Conservation (phyloP, 495 filamentous ascomycete genomes). For the Neurospora cerealis region DNA sequence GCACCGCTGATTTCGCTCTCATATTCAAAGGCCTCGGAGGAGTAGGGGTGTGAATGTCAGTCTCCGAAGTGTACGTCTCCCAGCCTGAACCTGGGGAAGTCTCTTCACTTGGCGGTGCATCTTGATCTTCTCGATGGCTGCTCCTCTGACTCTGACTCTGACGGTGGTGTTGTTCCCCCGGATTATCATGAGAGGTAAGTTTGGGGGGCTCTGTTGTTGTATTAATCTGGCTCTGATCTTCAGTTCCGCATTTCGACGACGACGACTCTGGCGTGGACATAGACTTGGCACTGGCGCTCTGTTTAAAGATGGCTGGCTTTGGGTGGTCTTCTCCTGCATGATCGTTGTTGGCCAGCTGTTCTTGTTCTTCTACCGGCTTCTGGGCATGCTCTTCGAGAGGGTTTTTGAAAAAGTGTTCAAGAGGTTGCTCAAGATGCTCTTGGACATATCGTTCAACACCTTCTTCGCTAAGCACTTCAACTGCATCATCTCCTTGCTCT, state of each 20-base stretch:
- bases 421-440: background rate
- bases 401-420: background rate
- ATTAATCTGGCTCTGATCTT: too few species aligned
- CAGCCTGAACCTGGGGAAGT: background rate
- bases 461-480: background rate
- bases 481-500: background rate
- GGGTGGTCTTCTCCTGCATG: background rate
- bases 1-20: background rate
- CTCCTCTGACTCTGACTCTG: background rate
- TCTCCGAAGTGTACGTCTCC: slow-evolving; percentile 1
- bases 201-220: background rate
- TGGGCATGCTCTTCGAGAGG: background rate
- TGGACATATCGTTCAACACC: background rate
- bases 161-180: background rate
- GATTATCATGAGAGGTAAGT: background rate
- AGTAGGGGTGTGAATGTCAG: background rate
- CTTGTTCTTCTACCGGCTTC: background rate
- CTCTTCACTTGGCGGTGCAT: background rate
- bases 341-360: background rate
- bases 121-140: background rate
- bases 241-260: background rate
- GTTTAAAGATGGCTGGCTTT: background rate
- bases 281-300: background rate
- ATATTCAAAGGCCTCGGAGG: background rate
- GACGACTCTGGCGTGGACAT: too few species aligned